Evolutionary conservation across 805 yeast species (phyloP), one percentile per base, ranked within the genome.

Genomic region (Candida boleticola): DNA sequence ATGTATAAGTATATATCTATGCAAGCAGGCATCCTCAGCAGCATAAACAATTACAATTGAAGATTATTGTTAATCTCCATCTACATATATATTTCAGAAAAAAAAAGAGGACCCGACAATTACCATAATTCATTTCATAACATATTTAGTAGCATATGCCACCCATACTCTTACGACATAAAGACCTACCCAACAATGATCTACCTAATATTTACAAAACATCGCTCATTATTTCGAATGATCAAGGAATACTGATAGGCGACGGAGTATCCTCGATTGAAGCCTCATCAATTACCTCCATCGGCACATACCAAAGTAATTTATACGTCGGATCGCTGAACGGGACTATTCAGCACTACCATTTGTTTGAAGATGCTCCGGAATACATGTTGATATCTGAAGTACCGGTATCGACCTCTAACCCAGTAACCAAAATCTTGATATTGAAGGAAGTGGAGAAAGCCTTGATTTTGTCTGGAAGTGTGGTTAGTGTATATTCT

Each of bases 321-420:
- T 43, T 70, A 2, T 70, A 69, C 43, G 41, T 69, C 22, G 74
- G 74, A 4, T 66, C 72, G 1, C 46, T 58, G n/a, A 20, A 19
- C 2, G 73, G 74, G 7, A 58, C 54, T 14, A 44, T 70, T n/a
- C 57, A 65, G 20, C 74, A 70, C 45, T 63, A 60, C 42, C 64
- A 66, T 46, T 54, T 58, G 10, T 68, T 70, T 40, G 73, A 68
- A 32, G 74, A 68, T 50, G 66, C 65, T 16, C 56, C 61, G 21
- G 62, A 54, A 18, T 68, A 58, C 45, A 60, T 66, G 29, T 47
- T 60, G 16, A 60, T 66, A 9, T 49, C 60, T 18, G 53, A 54
- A 39, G 34, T 57, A n/a, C 45, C 48, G 19, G 45, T 55, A 6
- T 42, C 51, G 11, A 14, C 17, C n/a, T 16, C 32, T 25, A 22